Conservation (phyloP, 805 yeast genomes). For the Cyberlindnera xylosilytica region DNA sequence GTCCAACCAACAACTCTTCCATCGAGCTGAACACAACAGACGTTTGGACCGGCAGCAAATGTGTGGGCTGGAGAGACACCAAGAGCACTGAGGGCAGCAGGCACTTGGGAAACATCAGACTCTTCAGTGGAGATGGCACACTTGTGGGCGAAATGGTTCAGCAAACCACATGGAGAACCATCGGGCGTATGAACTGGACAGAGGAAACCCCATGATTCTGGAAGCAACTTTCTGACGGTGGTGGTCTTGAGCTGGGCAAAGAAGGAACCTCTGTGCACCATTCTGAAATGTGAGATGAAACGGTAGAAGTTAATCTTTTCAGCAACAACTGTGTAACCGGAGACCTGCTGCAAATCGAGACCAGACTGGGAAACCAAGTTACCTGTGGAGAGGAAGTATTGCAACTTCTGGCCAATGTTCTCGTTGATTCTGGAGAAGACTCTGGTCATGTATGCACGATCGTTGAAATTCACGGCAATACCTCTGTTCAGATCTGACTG, state of each 20-base stretch:
- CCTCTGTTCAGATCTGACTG: constrained; percentile 80
- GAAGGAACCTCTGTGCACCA: constrained; percentile 99
- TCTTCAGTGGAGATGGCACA: constrained; percentile 81
- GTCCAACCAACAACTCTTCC: constrained; percentile 95
- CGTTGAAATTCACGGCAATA: constrained; percentile 75
- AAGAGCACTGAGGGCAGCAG: constrained; percentile 58
- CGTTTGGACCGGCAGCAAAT: constrained; percentile 81
- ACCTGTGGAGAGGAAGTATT: constrained; percentile 94
- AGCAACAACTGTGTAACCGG: constrained; percentile 98
- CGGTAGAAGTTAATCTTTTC: constrained; percentile 97
- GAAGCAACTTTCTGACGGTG: constrained; percentile 91
- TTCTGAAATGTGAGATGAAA: constrained; percentile 96
- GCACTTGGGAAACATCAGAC: constrained; percentile 70
- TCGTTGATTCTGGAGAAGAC: constrained; percentile 80
- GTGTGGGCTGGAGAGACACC: constrained; percentile 83
- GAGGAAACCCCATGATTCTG: constrained; percentile 98
- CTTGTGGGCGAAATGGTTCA: constrained; percentile 95
- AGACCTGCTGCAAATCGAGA: constrained; percentile 94
- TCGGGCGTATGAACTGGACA: constrained; percentile 99
- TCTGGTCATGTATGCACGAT: constrained; percentile 76
- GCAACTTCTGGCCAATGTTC: constrained; percentile 91
- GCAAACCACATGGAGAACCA: constrained; percentile 98
- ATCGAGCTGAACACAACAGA: constrained; percentile 90
- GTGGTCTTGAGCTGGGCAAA: constrained; percentile 97
- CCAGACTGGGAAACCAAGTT: constrained; percentile 96